Base-by-base conservation (phyloP, 2,329 filamentous ascomycete species). In the Clonostachys solani region DNA sequence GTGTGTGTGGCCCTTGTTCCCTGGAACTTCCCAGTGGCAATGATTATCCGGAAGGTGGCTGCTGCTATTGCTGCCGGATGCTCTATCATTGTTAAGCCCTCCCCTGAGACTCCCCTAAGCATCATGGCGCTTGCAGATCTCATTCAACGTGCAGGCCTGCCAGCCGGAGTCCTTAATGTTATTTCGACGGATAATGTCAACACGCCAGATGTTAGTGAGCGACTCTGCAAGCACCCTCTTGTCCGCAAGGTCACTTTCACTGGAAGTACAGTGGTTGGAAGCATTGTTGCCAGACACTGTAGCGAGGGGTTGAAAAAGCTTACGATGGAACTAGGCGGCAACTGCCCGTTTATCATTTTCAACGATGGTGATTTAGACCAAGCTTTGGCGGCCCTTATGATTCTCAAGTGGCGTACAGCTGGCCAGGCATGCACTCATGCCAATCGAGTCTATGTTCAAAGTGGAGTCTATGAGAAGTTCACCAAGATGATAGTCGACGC, bases 221-320 rank as follows among this genome's bases (percentile, higher is more conserved):
- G 83, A 1, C 72, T 92, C 6, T 81, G 84, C 1, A 69, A 75
- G 34, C 88, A 92, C 63, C 73, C 81, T 49, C 78, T 80, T 43
- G 78, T 92, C 33, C 80, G 87, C 54, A 89, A 86, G 58, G 72
- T 92, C 44, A 84, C 84, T 2, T 94, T 94, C 56, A 92, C 89
- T 0, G 89, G 89, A 29, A 15, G 16, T 9, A 86, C 83, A 2
- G 73, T 72, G 3, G 89, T 87, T 0, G 89, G 85, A 2, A 79
- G 81, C 47, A 72, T 83, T 45, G 88, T 92, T 46, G 87, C 75
- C 6, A 80, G 79, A 50, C 42, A 41, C 15, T 48, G 42, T 43
- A 35, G 34, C n/a, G n/a, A 4, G 9, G 35, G 35, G 12, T 61
- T 83, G 56, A 86, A 86, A 67, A 83, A 83, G 56, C 75, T 86